Base-by-base conservation (phyloP, 352 stramenopile genomes). In the Phytophthora cryptogea region DNA sequence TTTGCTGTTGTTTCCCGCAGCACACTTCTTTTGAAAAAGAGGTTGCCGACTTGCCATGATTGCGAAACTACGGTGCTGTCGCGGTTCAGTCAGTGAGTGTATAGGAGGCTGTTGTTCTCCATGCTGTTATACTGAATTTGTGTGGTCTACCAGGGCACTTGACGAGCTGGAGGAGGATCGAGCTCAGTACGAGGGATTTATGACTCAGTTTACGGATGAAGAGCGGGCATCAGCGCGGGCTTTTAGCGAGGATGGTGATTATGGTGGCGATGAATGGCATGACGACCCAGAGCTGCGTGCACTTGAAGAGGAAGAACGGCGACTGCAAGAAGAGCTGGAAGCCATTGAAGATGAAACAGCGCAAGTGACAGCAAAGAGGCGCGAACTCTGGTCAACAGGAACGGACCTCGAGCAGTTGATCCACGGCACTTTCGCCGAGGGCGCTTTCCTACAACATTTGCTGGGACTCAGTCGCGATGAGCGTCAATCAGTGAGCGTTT, bases 371-470 rank as follows among this genome's bases (percentile, higher is more conserved):
- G 65, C 67, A 46, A 85, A 89, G 40, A 73, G 86, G 10, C 74
- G 75, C 10, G 78, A 92, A 33, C 61, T 95, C 3, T 94, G 85
- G 85, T 80, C 76, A 16, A 89, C 81, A 0, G 85, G 80, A 11
- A 83, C 64, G 33, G 81, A 93, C 26, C 69, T 94, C 2, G 83
- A 92, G 55, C 64, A 82, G 45, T 69, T 95, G 26, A 67, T 92
- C 23, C 83, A 79, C 28, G 80, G 81, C 13, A 89, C 83, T 23
- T 93, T 93, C 30, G 69, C 58, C 10, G 79, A 93, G 58, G 83
- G 82, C 8, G 86, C 84, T 3, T 89, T 92, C 36, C 39, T 94
- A 44, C 86, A 95, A 56, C 82, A 93, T 57, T 55, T 90, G 26
- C 68, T 91, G 8, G 78, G 83, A 1, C 54, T 89, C 11, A 92